These are phyloP conservation scores for Trichosporon ovoides DNA, from an alignment of 1,284 basidiomycete genomes.

Conservation along the genomic window DNA sequence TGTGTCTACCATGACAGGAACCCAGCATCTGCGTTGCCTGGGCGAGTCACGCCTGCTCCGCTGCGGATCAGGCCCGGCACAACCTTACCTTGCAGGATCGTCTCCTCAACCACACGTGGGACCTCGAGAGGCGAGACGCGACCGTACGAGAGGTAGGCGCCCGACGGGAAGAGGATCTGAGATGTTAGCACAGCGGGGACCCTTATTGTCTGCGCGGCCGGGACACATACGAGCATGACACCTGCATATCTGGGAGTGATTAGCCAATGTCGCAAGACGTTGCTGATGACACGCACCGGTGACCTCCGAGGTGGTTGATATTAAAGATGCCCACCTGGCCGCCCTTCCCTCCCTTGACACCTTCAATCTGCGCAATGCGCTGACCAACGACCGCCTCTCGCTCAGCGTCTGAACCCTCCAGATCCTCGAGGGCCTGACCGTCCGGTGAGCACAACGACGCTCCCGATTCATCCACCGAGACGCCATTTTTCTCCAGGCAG, in stretches of 20 bases:
- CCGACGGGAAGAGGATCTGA: conserved; percentile 79
- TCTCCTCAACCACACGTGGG: conserved; percentile 76
- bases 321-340: conserved; percentile 67
- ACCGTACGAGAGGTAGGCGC: conserved; percentile 85
- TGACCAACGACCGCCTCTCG: conserved; percentile 51
- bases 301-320: conserved; percentile 83
- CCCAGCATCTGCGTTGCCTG: conserved; percentile 22
- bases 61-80: conserved; percentile 76
- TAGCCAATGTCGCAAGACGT: not conserved
- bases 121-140: conserved; percentile 83
- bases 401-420: conserved; percentile 55
- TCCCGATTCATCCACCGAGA: conserved; percentile 46
- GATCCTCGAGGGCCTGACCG: conserved; percentile 53
- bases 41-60: conserved; percentile 61
- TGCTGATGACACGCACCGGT: conserved; percentile 52
- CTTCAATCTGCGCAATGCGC: conserved; percentile 50
- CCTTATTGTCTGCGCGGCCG: not conserved
- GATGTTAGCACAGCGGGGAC: conserved; percentile 4
- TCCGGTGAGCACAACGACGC: conserved; percentile 55
- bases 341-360: conserved; percentile 51
- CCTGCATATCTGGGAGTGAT: conserved; percentile 59
- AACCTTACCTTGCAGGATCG: conserved; percentile 73
- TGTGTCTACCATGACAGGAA: conserved; percentile 29
- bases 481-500: conserved; percentile 39
- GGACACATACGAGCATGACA: conserved; percentile 69